These are phyloP conservation scores for Cercospora beticola DNA, from an alignment of 2,329 filamentous ascomycete species.

Conservation along the genomic window DNA sequence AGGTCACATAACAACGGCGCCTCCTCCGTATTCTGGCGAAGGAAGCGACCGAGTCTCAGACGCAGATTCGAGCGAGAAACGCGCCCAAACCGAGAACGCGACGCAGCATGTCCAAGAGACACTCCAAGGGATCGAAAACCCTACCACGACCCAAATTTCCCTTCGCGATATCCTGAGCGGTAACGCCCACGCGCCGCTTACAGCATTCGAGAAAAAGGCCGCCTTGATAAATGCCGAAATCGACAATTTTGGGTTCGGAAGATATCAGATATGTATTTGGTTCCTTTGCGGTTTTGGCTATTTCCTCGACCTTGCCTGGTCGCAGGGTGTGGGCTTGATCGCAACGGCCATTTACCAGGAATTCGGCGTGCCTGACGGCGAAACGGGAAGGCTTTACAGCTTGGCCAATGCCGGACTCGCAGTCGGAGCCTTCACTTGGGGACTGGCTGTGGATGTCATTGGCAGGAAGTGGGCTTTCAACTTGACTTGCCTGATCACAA, in stretches of 20 bases:
- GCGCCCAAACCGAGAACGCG: neutral
- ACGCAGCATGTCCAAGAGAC: conserved; percentile 1
- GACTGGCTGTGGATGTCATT: conserved; percentile 55
- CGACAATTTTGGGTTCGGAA: conserved; percentile 54
- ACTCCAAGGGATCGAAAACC: conserved; percentile 1
- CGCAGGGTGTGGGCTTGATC: conserved; percentile 59
- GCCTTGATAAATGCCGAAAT: conserved; percentile 50
- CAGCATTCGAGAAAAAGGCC: conserved; percentile 48
- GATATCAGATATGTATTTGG: conserved; percentile 51
- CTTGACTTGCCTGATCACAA: conserved; percentile 56
- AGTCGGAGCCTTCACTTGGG: conserved; percentile 58
- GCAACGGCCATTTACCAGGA: conserved; percentile 57
- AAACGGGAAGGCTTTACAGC: conserved; percentile 50
- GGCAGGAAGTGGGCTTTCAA: conserved; percentile 60
- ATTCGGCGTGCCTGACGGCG: conserved; percentile 49
- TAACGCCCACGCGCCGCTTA: conserved; percentile 20
- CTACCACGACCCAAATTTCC: conserved; percentile 9
- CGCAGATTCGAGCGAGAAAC: neutral
- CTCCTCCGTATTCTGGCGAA: neutral
- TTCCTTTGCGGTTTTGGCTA: conserved; percentile 56
- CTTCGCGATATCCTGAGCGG: conserved; percentile 11
- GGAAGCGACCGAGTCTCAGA: neutral
- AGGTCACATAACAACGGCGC: neutral
- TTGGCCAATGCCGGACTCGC: conserved; percentile 57
- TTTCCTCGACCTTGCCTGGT: conserved; percentile 58